Base-by-base conservation (phyloP, 78 protist species). In the Dictyostelium firmibasis region DNA sequence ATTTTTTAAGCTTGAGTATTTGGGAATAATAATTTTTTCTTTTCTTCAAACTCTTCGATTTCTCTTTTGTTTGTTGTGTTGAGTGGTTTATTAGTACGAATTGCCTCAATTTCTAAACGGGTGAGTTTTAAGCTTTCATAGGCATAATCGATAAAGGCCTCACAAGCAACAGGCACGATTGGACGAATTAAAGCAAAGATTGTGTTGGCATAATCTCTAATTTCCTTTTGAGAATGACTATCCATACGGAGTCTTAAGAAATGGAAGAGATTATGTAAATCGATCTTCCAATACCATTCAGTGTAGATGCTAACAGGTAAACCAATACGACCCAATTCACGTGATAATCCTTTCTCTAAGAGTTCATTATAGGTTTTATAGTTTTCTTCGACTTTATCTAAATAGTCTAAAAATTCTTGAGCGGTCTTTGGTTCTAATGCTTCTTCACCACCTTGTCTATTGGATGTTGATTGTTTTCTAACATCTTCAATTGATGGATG, bases 251-350 rank as follows among this genome's bases (percentile, higher is more conserved):
- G 60, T 44, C 87, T 36, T 27, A 89, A 81, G 87, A 89, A 89
- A 31, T 89, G 94, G 94, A 89, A 89, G 6, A 89, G 83, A 57
- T 89, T 89, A 86, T 89, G 94, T n/a, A 89, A 50, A 69, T 89
- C 94, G 11, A 89, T 89, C 60, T 89, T 89, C 94, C 94, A 89
- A 78, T 89, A 89, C 94, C 94, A 89, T 69, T 89, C 94, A 31
- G 94, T 89, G 83, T 89, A 89, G 16, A 89, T 77, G 13, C 72
- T 41, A 25, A 89, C 94, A n/a, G 94, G 94, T 41, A 89, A 50
- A 44, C 94, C 94, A 44, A 89, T 89, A 70, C 94, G 86, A 67
- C 75, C 94, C 20, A 89, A 43, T 57, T 89, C 94, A 35, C 94
- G 38, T 27, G 83, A 69, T 25, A 78, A 83, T 4, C 94, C 94